phyloP scores from a whole-genome alignment of 75 land plant genomes.

The Sequoiadendron giganteum region DNA sequence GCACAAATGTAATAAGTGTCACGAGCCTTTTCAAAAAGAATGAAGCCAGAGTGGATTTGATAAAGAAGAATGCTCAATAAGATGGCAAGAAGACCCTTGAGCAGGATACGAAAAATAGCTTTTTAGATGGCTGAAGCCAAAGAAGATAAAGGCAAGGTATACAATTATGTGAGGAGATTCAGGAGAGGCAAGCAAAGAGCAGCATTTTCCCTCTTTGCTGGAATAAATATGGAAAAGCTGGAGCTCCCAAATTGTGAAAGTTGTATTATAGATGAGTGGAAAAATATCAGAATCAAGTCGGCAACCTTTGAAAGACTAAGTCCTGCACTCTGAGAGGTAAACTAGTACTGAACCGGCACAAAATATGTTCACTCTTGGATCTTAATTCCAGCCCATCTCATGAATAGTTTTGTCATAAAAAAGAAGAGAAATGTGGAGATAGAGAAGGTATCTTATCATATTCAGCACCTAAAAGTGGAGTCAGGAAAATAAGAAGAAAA shows the following conservation, averaged over 20 bases:
- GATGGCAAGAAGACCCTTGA: background rate
- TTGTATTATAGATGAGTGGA: background rate
- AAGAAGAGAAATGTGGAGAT: background rate
- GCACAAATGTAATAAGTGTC: background rate
- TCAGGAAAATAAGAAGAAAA: background rate
- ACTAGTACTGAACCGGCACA: background rate
- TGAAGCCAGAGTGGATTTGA: background rate
- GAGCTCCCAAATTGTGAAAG: too few species aligned
- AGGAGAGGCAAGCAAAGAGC: background rate
- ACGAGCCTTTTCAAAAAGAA: background rate
- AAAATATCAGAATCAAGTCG: background rate
- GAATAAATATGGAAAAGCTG: too few species aligned
- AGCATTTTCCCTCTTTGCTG: too few species aligned
- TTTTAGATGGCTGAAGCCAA: background rate
- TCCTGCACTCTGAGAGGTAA: background rate
- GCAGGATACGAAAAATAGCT: background rate
- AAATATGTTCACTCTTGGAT: background rate
- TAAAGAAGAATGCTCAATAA: background rate
- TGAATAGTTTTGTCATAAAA: too few species aligned
- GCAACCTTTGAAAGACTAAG: background rate
- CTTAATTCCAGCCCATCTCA: background rate
- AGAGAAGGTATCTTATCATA: background rate
- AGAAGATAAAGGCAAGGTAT: background rate
- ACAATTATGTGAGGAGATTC: background rate
- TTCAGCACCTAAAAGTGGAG: background rate